Conservation (phyloP, 306 rosid genomes). For the Benincasa hispida region DNA sequence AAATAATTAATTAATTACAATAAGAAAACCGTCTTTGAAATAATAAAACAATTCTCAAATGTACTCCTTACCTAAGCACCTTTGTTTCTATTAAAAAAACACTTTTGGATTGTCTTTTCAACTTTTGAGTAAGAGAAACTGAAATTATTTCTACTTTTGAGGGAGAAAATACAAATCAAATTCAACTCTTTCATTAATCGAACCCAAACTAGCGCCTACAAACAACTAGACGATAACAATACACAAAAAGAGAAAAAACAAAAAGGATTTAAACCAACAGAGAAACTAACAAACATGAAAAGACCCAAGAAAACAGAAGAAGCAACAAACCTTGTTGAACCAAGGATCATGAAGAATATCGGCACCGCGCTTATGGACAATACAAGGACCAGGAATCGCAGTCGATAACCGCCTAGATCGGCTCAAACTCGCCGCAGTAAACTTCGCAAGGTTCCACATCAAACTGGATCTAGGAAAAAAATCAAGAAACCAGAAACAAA, state of each 20-base stretch:
- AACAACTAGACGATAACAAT: not conserved
- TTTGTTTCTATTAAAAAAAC: too few species aligned
- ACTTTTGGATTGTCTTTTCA: not conserved
- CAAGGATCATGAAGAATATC: conserved; percentile 99
- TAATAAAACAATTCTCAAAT: not conserved
- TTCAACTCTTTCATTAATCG: not conserved
- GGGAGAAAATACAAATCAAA: not conserved
- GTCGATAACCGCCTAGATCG: conserved; percentile 61
- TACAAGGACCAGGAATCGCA: conserved; percentile 86
- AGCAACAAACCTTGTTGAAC: conserved; percentile 74
- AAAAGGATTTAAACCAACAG: not conserved
- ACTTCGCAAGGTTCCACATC: conserved; percentile 71
- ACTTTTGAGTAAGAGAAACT: not conserved
- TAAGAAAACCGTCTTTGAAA: not conserved
- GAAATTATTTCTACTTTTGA: not conserved
- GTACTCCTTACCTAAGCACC: not conserved
- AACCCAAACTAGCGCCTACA: not conserved
- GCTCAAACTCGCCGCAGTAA: conserved; percentile 43
- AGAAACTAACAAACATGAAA: not conserved
- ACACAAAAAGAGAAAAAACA: not conserved
- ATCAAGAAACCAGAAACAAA: not conserved
- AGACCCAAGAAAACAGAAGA: not conserved
- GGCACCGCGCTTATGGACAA: conserved; percentile 94
- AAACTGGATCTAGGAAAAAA: not conserved
- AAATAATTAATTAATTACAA: not conserved